Conservation (phyloP, 2,329 filamentous ascomycete genomes). For the Penicillium sp. region DNA sequence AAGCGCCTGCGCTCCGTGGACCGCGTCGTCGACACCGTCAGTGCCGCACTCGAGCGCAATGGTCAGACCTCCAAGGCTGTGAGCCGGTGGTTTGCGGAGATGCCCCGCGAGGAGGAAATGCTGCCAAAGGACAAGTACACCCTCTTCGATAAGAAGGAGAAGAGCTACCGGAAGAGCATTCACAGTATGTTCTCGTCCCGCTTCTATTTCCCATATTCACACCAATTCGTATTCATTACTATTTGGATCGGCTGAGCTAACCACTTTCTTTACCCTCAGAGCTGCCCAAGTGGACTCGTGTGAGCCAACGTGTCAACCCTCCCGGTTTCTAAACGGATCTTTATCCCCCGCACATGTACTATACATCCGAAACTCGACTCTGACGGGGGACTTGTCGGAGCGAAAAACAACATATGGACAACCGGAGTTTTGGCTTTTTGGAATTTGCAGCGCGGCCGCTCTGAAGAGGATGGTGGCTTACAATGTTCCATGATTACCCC, state of each 20-base stretch:
- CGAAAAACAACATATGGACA: constrained; percentile 28
- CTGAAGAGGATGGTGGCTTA: constrained; percentile 17
- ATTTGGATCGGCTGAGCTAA: background rate
- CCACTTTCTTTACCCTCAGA: constrained; percentile 51
- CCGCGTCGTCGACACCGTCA: constrained; percentile 78
- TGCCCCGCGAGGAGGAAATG: constrained; percentile 97
- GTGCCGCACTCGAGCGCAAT: constrained; percentile 71
- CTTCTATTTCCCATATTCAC: background rate
- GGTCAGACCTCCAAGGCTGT: constrained; percentile 71
- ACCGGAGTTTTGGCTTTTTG: constrained; percentile 38
- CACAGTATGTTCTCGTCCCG: constrained; percentile 70
- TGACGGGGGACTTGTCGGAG: constrained; percentile 11
- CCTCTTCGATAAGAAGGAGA: constrained; percentile 94
- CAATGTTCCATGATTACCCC: constrained; percentile 28
- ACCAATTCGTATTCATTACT: background rate
- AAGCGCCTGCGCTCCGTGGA: constrained; percentile 82
- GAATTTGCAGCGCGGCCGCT: constrained; percentile 25
- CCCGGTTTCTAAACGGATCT: constrained; percentile 72
- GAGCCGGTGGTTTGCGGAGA: constrained; percentile 89
- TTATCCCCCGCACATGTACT: constrained; percentile 28
- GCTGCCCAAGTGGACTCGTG: constrained; percentile 88
- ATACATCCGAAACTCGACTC: constrained; percentile 25
- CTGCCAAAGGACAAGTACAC: constrained; percentile 95
- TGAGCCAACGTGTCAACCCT: constrained; percentile 90
- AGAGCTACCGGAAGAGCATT: constrained; percentile 93